A percentile compares a stretch with the other conserved stretches of the same genome.
These are phyloP conservation scores for Rhypophila decipiens DNA, from an alignment of 495 filamentous ascomycete genomes.

Conservation along the genomic window DNA sequence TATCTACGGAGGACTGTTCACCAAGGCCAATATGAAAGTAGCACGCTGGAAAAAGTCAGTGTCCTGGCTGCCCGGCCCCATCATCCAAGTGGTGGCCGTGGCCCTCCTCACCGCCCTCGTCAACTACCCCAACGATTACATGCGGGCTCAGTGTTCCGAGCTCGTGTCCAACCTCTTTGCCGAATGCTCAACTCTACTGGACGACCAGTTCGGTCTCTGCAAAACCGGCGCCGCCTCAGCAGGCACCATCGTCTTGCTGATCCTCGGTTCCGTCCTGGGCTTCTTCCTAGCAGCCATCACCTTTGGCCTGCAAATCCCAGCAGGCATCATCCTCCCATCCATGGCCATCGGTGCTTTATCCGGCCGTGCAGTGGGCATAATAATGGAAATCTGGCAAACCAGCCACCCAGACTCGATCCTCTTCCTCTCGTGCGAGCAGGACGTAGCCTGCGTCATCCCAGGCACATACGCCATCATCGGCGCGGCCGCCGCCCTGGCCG, in stretches of 20 bases:
- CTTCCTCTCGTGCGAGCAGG: constrained; percentile 78
- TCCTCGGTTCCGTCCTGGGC: constrained; percentile 72
- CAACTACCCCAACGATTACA: constrained; percentile 92
- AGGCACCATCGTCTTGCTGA: constrained; percentile 68
- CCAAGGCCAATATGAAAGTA: constrained; percentile 86
- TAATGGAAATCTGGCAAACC: constrained; percentile 83
- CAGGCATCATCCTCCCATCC: constrained; percentile 94
- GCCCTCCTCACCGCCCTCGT: constrained; percentile 77
- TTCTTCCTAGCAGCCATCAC: constrained; percentile 84
- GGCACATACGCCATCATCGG: constrained; percentile 96
- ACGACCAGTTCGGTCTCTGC: constrained; percentile 86
- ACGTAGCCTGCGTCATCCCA: constrained; percentile 85
- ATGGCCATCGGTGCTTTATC: constrained; percentile 92
- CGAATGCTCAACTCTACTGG: constrained; percentile 70
- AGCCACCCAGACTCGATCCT: constrained; percentile 67
- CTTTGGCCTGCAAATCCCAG: constrained; percentile 94
- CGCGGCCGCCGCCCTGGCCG: constrained; percentile 90
- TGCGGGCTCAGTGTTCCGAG: constrained; percentile 86
- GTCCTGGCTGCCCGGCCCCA: constrained; percentile 55
- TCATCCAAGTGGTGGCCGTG: constrained; percentile 69
- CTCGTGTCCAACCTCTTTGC: constrained; percentile 89
- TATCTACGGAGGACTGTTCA: constrained; percentile 89
- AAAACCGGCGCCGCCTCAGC: constrained; percentile 63
- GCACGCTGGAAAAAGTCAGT: constrained; percentile 70
- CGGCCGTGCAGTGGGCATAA: constrained; percentile 84